Conservation (phyloP, 2,329 filamentous ascomycete species). For the Alternaria triticina region DNA sequence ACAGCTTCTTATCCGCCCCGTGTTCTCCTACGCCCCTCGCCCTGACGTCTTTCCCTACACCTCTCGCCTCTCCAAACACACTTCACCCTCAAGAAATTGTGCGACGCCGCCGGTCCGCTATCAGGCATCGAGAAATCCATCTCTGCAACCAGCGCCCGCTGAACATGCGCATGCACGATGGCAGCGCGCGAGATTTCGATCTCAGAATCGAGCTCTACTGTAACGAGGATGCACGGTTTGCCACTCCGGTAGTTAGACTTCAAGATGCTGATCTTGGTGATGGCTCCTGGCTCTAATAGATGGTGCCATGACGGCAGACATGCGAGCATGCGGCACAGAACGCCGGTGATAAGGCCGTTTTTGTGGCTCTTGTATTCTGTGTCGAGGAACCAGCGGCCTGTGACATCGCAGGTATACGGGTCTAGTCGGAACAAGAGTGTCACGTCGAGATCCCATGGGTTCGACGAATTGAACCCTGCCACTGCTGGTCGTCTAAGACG, state of each 20-base stretch:
- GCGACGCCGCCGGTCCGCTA: neutral
- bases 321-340: neutral
- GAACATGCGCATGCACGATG: neutral
- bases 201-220: neutral
- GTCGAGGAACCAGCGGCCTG: neutral
- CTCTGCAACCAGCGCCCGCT: neutral
- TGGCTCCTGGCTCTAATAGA: neutral
- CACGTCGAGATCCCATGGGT: neutral
- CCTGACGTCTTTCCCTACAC: neutral
- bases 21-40: neutral
- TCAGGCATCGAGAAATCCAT: neutral
- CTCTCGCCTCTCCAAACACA: neutral
- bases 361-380: neutral
- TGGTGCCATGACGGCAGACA: neutral
- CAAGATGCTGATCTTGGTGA: neutral
- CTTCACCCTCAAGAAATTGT: neutral
- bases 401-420: neutral
- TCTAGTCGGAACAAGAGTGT: neutral
- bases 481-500: neutral
- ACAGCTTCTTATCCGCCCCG: neutral
- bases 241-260: neutral
- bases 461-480: neutral
- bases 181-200: neutral
- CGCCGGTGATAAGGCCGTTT: neutral
- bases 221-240: neutral